phyloP scores from a whole-genome alignment of 495 filamentous ascomycete genomes.

The Hypoxylon perforatum region DNA sequence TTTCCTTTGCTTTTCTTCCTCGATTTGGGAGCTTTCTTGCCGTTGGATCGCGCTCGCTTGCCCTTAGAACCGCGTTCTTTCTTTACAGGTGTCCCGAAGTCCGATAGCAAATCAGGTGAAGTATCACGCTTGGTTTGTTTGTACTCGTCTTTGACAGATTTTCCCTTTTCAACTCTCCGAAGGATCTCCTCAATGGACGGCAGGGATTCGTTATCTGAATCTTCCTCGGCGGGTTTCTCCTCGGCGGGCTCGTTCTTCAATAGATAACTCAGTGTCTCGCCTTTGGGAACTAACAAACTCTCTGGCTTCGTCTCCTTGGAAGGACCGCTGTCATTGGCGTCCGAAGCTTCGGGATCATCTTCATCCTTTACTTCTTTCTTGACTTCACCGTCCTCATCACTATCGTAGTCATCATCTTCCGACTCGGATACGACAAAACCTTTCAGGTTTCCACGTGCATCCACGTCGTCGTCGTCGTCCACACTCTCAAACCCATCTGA shows the following conservation, averaged over 20 bases:
- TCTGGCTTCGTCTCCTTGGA: neutral
- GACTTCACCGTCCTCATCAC: conserved; percentile 21
- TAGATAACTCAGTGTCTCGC: conserved; percentile 5
- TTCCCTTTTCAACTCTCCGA: conserved; percentile 5
- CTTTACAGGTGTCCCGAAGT: neutral
- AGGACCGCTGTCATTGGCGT: neutral
- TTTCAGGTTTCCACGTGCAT: conserved; percentile 60
- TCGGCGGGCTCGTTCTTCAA: conserved; percentile 4
- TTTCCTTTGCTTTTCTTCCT: conserved; percentile 41
- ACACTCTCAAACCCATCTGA: conserved; percentile 43
- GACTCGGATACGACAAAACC: conserved; percentile 67
- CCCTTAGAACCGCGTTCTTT: neutral
- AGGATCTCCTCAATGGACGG: conserved; percentile 10
- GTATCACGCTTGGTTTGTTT: conserved; percentile 8
- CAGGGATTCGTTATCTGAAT: conserved; percentile 25
- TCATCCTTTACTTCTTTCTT: conserved; percentile 22
- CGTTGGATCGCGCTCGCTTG: conserved; percentile 34
- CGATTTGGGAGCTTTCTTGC: conserved; percentile 21
- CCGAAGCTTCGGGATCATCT: neutral
- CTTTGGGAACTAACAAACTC: neutral
- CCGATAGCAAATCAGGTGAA: conserved; percentile 7
- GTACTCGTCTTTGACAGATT: conserved; percentile 1
- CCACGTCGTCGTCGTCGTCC: conserved; percentile 55
- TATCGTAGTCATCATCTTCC: conserved; percentile 47
- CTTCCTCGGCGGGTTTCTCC: neutral